Evolutionary conservation across 2,329 filamentous ascomycete genomes (phyloP).

Genomic region (Fusarium sacchari): DNA sequence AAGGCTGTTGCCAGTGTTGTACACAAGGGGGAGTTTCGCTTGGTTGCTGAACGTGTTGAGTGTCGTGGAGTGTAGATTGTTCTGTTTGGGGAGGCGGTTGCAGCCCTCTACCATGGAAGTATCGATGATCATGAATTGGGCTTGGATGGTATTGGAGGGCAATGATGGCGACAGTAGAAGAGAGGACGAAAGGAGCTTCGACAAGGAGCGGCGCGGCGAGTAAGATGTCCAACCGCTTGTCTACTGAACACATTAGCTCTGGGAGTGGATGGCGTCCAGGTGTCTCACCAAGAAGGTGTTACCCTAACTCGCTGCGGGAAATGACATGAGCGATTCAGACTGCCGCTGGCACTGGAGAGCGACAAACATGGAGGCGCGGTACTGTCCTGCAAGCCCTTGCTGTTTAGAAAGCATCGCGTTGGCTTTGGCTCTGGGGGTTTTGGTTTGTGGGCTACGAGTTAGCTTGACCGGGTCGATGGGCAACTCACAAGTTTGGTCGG

Average conservation of each 20-base stretch:
- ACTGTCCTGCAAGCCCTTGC: neutral
- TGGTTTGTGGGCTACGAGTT: neutral
- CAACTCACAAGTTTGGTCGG: neutral
- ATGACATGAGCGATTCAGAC: neutral
- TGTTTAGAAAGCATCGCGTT: neutral
- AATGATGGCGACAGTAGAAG: too few species aligned
- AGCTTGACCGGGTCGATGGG: fast-evolving
- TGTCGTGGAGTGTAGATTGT: neutral
- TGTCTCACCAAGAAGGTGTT: fast-evolving
- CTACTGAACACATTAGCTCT: neutral
- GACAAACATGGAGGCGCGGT: neutral
- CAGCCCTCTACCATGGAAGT: neutral
- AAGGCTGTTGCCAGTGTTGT: slow-evolving; percentile 28
- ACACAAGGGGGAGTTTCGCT: fast-evolving
- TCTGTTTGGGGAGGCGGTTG: neutral
- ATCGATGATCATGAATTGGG: neutral
- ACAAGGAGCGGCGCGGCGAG: fast-evolving
- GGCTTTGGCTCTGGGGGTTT: neutral
- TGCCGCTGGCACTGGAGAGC: neutral
- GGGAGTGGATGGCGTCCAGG: fast-evolving
- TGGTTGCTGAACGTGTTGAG: neutral
- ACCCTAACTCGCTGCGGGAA: neutral
- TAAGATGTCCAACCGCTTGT: fast-evolving
- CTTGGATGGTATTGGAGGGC: neutral
- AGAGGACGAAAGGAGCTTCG: neutral